phyloP scores from a whole-genome alignment of 306 rosid species.

The Prunus campanulata region DNA sequence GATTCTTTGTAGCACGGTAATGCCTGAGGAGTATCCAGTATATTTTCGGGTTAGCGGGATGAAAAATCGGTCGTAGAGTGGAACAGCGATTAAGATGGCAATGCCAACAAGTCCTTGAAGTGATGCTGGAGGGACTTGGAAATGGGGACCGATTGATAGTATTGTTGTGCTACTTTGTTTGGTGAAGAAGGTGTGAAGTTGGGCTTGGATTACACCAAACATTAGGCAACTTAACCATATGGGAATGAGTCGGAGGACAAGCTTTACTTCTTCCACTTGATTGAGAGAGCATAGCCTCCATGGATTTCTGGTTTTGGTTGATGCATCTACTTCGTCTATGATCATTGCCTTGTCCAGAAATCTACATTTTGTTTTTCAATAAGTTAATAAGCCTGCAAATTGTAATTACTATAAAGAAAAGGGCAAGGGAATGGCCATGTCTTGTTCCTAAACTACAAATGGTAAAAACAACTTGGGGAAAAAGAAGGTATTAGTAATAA shows the following conservation, averaged over 20 bases:
- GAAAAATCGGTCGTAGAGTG: conserved; percentile 52
- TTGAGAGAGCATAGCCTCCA: conserved; percentile 73
- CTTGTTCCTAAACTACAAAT: neutral
- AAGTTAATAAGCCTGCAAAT: neutral
- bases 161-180: conserved; percentile 63
- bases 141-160: conserved; percentile 53
- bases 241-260: conserved; percentile 59
- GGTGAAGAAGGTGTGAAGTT: conserved; percentile 53
- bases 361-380: conserved; percentile 24
- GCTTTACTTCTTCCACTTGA: conserved; percentile 82
- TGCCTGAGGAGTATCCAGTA: conserved; percentile 50
- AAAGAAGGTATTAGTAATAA: neutral
- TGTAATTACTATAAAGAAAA: neutral
- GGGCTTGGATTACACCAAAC: conserved; percentile 56
- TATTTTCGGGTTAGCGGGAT: conserved; percentile 41
- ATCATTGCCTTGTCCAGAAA: conserved; percentile 60
- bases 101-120: conserved; percentile 55
- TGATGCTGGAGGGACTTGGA: conserved; percentile 61
- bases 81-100: conserved; percentile 41
- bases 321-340: conserved; percentile 45
- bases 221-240: conserved; percentile 69
- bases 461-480: neutral
- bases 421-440: neutral
- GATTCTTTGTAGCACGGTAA: conserved; percentile 63
- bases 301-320: conserved; percentile 47